Conservation (phyloP, 1,139 yeast species). For the Debaryomyces fabryi region DNA sequence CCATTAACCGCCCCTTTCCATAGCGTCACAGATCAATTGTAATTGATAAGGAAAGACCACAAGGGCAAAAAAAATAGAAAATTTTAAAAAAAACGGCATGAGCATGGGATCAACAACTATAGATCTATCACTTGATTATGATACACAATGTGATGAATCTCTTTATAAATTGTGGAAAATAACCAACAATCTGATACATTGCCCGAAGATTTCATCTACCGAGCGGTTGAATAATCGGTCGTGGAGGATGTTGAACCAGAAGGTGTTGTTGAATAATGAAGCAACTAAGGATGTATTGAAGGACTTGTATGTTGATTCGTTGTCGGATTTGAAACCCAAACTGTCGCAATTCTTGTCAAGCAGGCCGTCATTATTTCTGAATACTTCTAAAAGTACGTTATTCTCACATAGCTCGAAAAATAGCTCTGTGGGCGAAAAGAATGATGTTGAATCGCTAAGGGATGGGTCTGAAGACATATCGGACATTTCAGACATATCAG, state of each 20-base stretch:
- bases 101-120: constrained; percentile 4
- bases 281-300: neutral
- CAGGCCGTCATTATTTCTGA: constrained; percentile 19
- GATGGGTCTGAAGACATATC: constrained; percentile 16
- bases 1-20: constrained; percentile 4
- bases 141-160: constrained; percentile 14
- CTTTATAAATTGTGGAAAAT: constrained; percentile 24
- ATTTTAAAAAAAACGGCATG: neutral
- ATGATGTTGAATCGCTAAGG: constrained; percentile 9
- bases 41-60: neutral
- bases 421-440: constrained; percentile 16
- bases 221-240: constrained; percentile 29
- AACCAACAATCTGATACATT: constrained; percentile 15
- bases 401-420: constrained; percentile 24
- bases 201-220: constrained; percentile 15
- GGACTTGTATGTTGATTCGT: constrained; percentile 14
- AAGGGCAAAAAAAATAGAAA: constrained; percentile 1
- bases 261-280: constrained; percentile 7
- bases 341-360: constrained; percentile 16
- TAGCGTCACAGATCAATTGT: neutral
- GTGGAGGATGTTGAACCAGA: constrained; percentile 28
- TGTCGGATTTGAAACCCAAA: constrained; percentile 16
- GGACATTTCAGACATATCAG: constrained; percentile 32
- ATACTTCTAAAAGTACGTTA: constrained; percentile 23
- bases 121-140: constrained; percentile 6